These are phyloP conservation scores for Scleroderma citrinum DNA, from an alignment of 768 basidiomycete species.

Conservation along the genomic window DNA sequence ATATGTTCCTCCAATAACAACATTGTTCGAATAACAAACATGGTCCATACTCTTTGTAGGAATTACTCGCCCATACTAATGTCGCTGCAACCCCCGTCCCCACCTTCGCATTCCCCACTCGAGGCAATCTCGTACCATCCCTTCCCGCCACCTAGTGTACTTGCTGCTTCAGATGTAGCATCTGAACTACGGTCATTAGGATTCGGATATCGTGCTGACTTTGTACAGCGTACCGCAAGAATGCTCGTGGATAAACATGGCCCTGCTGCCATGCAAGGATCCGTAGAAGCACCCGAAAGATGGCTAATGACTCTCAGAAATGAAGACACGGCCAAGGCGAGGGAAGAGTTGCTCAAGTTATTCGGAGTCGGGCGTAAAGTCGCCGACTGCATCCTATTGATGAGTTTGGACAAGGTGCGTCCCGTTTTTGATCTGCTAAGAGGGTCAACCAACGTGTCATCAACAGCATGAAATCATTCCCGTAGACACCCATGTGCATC, in stretches of 20 bases:
- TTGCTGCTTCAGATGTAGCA: constrained; percentile 55
- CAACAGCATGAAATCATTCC: constrained; percentile 80
- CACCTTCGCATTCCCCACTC: constrained; percentile 25
- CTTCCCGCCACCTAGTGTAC: constrained; percentile 74
- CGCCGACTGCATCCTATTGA: constrained; percentile 88
- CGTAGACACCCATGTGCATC: constrained; percentile 92
- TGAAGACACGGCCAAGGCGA: constrained; percentile 48
- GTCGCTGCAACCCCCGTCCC: constrained; percentile 33
- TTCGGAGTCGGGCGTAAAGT: constrained; percentile 95
- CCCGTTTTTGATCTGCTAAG: constrained; percentile 1
- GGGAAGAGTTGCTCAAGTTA: constrained; percentile 72
- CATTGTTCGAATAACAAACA: constrained; percentile 88
- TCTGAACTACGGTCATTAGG: constrained; percentile 71
- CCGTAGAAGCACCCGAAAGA: constrained; percentile 45
- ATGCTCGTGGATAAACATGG: constrained; percentile 63
- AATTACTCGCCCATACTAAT: constrained; percentile 71
- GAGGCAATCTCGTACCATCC: constrained; percentile 55
- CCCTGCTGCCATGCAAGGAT: background rate
- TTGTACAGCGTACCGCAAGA: constrained; percentile 76
- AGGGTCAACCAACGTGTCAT: constrained; percentile 4
- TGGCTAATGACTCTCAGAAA: constrained; percentile 56
- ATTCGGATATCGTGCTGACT: constrained; percentile 94
- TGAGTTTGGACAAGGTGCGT: constrained; percentile 85
- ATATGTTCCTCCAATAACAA: constrained; percentile 98
- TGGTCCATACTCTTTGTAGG: constrained; percentile 79